Conservation (phyloP, 1,139 yeast species). For the Lodderomyces margitis region DNA sequence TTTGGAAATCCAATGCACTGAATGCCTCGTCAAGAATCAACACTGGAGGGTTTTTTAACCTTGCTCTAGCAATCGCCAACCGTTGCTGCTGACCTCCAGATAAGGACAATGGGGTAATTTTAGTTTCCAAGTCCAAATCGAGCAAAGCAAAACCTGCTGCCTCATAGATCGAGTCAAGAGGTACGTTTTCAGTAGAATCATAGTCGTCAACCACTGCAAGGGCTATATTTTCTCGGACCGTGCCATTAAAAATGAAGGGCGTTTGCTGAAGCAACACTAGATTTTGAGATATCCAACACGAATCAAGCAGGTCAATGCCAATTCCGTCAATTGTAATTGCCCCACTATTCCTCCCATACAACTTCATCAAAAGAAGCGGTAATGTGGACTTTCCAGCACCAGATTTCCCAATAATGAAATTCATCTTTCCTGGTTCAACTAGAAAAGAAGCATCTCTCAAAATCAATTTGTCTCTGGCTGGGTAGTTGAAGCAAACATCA, state of each 20-base stretch:
- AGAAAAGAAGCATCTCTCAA: slow-evolving; percentile 45
- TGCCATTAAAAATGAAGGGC: slow-evolving; percentile 58
- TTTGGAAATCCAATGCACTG: slow-evolving; percentile 68
- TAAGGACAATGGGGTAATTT: slow-evolving; percentile 50
- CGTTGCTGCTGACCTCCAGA: slow-evolving; percentile 94
- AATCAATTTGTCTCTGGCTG: slow-evolving; percentile 49
- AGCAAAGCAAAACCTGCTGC: slow-evolving; percentile 57
- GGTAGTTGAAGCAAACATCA: slow-evolving; percentile 61
- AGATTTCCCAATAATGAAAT: slow-evolving; percentile 76
- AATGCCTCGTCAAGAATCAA: slow-evolving; percentile 82
- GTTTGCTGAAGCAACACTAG: slow-evolving; percentile 73
- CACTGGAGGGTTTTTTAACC: slow-evolving; percentile 66
- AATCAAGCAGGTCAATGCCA: slow-evolving; percentile 41
- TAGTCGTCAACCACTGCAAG: slow-evolving; percentile 36
- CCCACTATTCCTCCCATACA: slow-evolving; percentile 57
- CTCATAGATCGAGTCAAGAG: slow-evolving; percentile 28
- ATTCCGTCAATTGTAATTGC: slow-evolving; percentile 63
- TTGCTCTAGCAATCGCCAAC: slow-evolving; percentile 80
- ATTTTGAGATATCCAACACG: slow-evolving; percentile 57
- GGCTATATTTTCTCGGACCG: slow-evolving; percentile 62
- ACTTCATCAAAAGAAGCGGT: slow-evolving; percentile 56
- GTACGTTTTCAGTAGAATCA: slow-evolving; percentile 22
- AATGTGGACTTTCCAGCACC: slow-evolving; percentile 93
- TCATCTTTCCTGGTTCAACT: slow-evolving; percentile 46
- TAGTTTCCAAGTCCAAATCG: slow-evolving; percentile 55